Percentiles rank a stretch among this genome's conserved stretches.
Evolutionary conservation across 2,329 filamentous ascomycete species (phyloP).

Genomic region (Albophoma yamanashiensis): DNA sequence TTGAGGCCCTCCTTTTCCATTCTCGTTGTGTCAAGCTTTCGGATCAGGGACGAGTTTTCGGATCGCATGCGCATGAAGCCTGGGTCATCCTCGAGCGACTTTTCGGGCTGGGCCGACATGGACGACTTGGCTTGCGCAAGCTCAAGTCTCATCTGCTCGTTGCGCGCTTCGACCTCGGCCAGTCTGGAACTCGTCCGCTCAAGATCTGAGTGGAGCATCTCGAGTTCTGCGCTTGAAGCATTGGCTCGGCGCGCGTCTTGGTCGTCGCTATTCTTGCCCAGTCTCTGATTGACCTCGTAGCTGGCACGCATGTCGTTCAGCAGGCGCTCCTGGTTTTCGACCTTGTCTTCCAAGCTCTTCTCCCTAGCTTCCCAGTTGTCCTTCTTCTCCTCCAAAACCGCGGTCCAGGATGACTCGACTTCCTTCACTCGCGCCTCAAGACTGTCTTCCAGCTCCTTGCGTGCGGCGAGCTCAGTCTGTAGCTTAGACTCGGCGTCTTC

Average conservation of each 20-base stretch:
- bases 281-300: slow-evolving; percentile 88
- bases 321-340: slow-evolving; percentile 85
- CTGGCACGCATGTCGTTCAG: slow-evolving; percentile 93
- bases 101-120: slow-evolving; percentile 47
- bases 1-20: slow-evolving; percentile 77
- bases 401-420: slow-evolving; percentile 80
- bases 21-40: slow-evolving; percentile 73
- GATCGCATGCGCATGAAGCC: slow-evolving; percentile 78
- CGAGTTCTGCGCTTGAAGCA: slow-evolving; percentile 80
- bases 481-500: slow-evolving; percentile 73
- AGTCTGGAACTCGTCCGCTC: slow-evolving; percentile 80
- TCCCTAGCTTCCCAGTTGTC: slow-evolving; percentile 97
- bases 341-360: slow-evolving; percentile 80
- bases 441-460: slow-evolving; percentile 65
- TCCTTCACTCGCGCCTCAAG: slow-evolving; percentile 78
- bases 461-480: slow-evolving; percentile 63
- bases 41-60: slow-evolving; percentile 84
- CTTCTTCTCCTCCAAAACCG: slow-evolving; percentile 83
- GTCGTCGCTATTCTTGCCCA: slow-evolving; percentile 61
- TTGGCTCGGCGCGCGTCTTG: slow-evolving; percentile 48
- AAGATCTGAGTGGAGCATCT: slow-evolving; percentile 84
- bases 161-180: slow-evolving; percentile 84
- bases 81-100: slow-evolving; percentile 76
- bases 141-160: slow-evolving; percentile 85
- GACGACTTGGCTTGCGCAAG: slow-evolving; percentile 76